phyloP scores from a whole-genome alignment of 2,329 filamentous ascomycete genomes.

The Nemania diffusa region DNA sequence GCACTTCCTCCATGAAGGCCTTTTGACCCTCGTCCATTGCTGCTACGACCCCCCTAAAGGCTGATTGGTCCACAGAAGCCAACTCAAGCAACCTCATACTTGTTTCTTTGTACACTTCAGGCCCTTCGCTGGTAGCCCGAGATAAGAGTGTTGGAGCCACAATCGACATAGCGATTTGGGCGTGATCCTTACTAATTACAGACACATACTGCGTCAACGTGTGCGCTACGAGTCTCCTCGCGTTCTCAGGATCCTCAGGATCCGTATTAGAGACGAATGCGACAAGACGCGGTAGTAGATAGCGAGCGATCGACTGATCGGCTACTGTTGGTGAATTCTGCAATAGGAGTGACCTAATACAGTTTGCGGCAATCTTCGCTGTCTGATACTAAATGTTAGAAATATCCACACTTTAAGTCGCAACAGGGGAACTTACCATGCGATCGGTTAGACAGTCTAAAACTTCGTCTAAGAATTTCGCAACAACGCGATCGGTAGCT shows the following conservation, averaged over 20 bases:
- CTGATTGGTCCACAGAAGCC: slow-evolving; percentile 75
- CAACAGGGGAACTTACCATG: slow-evolving; percentile 63
- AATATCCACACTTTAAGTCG: not conserved
- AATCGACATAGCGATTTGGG: slow-evolving; percentile 74
- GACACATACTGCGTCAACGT: slow-evolving; percentile 79
- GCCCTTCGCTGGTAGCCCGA: slow-evolving; percentile 73
- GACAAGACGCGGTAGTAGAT: slow-evolving; percentile 79
- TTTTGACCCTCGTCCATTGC: slow-evolving; percentile 77
- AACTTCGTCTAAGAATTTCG: slow-evolving; percentile 80
- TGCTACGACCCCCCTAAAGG: slow-evolving; percentile 79
- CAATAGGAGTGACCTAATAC: slow-evolving; percentile 84
- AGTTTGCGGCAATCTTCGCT: slow-evolving; percentile 89
- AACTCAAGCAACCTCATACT: slow-evolving; percentile 82
- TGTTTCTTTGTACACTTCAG: slow-evolving; percentile 74
- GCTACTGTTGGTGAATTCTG: slow-evolving; percentile 69
- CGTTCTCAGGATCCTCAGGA: slow-evolving; percentile 82
- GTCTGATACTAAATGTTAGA: slow-evolving; percentile 62
- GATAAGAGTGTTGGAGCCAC: slow-evolving; percentile 81
- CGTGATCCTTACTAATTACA: slow-evolving; percentile 54
- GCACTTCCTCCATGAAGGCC: slow-evolving; percentile 81
- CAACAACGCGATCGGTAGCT: slow-evolving; percentile 78
- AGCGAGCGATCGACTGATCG: slow-evolving; percentile 78
- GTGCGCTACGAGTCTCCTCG: slow-evolving; percentile 75
- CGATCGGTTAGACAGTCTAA: slow-evolving; percentile 84
- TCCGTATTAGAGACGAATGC: slow-evolving; percentile 76